Base-by-base conservation (phyloP, 176 grass and related monocot genomes). In the Ensete ventricosum region DNA sequence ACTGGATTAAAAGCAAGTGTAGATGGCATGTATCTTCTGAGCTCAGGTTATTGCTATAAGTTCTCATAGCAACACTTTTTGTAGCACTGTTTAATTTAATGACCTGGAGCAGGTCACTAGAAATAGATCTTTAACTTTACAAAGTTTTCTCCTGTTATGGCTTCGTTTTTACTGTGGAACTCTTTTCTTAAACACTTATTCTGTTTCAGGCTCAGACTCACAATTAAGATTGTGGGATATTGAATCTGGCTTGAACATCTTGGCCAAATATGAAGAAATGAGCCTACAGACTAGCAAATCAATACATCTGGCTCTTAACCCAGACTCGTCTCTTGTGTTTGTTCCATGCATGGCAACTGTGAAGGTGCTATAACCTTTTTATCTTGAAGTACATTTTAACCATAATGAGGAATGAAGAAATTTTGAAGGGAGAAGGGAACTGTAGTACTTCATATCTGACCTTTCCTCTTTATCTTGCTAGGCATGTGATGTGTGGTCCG, bases 11-110 rank as follows among this genome's bases (percentile, higher is more conserved):
- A 73, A 80, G 85, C 90, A 83, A 98, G 87, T 73, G 63, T 67
- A 76, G 94, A 98, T 80, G 94, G 94, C 79, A 85, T 91, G 86
- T 85, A 93, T 87, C 94, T 98, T 91, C 84, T 98, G 79, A 98
- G 94, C 84, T 93, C 88, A 85, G 94, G 90, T 87, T 78, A 79
- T 26, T 73, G n/a, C 49, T 25, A 43, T 50, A 9, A 14, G 20
- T 19, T 43, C 43, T 70, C 17, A 17, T 20, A 17, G 19, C 50
- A 4, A 10, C 50, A 4, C 29, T 73, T 26, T 25, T 16, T 73
- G 54, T 53, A 21, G 25, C n/a, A 16, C 10, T 14, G 14, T 73
- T 55, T 73, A 50, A 70, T 70, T n/a, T 48, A 67, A 62, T 67
- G 14, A 70, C 67, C 67, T 70, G 29, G 48, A 51, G 2, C 48